Percentiles rank a stretch among this genome's conserved stretches.
phyloP scores from a whole-genome alignment of 1,284 basidiomycete genomes.

The Rhodofomes roseus region DNA sequence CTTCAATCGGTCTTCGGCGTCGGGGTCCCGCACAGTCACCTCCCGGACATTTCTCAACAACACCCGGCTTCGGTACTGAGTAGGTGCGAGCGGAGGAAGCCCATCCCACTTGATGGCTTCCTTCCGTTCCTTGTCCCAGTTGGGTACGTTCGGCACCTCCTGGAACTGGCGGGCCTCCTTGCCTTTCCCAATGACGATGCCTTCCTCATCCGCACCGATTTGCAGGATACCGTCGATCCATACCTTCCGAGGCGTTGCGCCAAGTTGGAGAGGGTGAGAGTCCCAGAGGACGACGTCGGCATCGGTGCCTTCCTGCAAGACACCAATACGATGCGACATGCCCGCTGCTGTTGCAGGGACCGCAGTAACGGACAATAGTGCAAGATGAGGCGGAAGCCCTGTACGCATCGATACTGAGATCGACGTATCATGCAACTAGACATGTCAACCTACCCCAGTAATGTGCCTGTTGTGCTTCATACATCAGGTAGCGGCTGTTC shows the following conservation, averaged over 20 bases:
- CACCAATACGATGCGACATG: slow-evolving; percentile 79
- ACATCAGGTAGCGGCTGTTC: slow-evolving; percentile 76
- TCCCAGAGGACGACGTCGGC: slow-evolving; percentile 70
- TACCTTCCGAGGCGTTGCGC: slow-evolving; percentile 73
- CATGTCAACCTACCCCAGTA: slow-evolving; percentile 47
- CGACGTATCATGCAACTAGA: background rate
- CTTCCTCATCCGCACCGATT: slow-evolving; percentile 45
- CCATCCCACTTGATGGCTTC: slow-evolving; percentile 61
- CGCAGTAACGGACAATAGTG: slow-evolving; percentile 73
- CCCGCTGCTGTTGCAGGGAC: slow-evolving; percentile 78
- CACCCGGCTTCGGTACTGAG: slow-evolving; percentile 35
- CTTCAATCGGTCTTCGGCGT: slow-evolving; percentile 15
- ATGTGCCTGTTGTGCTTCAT: slow-evolving; percentile 87
- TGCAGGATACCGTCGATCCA: slow-evolving; percentile 73
- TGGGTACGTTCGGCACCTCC: slow-evolving; percentile 50
- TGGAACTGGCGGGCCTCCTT: slow-evolving; percentile 34
- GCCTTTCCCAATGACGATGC: slow-evolving; percentile 26
- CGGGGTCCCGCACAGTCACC: slow-evolving; percentile 32
- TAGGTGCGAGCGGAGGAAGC: slow-evolving; percentile 56
- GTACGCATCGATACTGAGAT: too few relatives aligned
- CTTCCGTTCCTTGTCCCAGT: slow-evolving; percentile 55
- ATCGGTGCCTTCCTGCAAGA: slow-evolving; percentile 57
- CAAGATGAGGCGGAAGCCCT: slow-evolving; percentile 52
- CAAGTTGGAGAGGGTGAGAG: slow-evolving; percentile 76
- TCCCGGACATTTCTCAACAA: slow-evolving; percentile 58